Conservation (phyloP, 805 yeast genomes). For the Starmerella potacharoeniae region DNA sequence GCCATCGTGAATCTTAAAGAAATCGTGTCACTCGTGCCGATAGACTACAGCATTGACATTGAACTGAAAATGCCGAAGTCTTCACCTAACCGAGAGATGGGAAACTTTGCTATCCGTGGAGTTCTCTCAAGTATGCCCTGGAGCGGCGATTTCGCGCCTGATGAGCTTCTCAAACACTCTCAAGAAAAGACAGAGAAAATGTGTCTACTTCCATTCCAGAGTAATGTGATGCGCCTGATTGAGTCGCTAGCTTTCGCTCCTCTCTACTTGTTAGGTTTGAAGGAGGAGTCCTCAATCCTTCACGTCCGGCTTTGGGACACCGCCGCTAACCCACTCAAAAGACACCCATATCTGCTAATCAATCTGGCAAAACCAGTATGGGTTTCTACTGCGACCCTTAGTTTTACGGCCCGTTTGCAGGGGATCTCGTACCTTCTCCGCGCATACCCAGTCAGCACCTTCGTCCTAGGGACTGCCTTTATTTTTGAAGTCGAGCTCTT, state of each 20-base stretch:
- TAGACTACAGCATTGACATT: conserved; percentile 1
- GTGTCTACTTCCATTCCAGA: conserved; percentile 1
- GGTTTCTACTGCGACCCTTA: not conserved
- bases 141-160: not conserved
- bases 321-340: not conserved
- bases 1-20: not conserved
- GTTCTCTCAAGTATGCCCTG: not conserved
- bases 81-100: not conserved
- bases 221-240: not conserved
- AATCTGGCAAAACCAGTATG: not conserved
- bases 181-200: not conserved
- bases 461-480: conserved; percentile 11
- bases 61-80: not conserved
- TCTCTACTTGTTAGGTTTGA: not conserved
- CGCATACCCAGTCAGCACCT: conserved; percentile 7
- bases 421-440: conserved; percentile 14
- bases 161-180: not conserved
- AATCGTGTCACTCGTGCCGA: not conserved
- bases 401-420: not conserved
- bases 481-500: conserved; percentile 14
- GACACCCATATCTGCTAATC: not conserved
- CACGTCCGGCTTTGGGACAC: not conserved
- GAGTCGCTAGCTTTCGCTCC: not conserved
- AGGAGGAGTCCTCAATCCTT: not conserved
- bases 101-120: not conserved